A percentile compares a stretch with the other conserved stretches of the same genome.
Conservation (phyloP, 495 filamentous ascomycete genomes). For the Aspergillus haitiensis region DNA sequence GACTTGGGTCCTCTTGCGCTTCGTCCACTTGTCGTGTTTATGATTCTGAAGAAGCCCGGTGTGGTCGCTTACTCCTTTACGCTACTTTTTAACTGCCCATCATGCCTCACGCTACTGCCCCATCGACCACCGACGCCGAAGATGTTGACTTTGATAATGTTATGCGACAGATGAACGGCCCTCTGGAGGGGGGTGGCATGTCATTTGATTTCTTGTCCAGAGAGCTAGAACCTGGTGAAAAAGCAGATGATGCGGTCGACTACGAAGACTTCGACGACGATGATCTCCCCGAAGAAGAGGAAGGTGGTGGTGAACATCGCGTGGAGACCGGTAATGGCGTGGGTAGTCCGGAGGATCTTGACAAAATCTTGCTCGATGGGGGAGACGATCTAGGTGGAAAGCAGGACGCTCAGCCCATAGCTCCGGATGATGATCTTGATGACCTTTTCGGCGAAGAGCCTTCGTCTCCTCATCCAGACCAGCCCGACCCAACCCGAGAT, state of each 20-base stretch:
- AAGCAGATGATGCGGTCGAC: slow-evolving; percentile 79
- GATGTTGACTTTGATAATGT: slow-evolving; percentile 53
- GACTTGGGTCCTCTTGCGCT: not conserved
- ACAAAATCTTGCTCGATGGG: slow-evolving; percentile 25
- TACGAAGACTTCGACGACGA: slow-evolving; percentile 83
- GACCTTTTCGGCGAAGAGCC: slow-evolving; percentile 57
- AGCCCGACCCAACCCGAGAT: slow-evolving; percentile 42
- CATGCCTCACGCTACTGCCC: slow-evolving; percentile 54
- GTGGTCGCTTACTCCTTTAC: not conserved
- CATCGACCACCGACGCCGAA: slow-evolving; percentile 32
- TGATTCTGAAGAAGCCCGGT: not conserved
- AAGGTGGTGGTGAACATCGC: slow-evolving; percentile 26
- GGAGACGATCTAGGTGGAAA: slow-evolving; percentile 45
- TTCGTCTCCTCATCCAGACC: slow-evolving; percentile 40
- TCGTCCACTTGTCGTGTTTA: not conserved
- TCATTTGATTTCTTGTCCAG: slow-evolving; percentile 46
- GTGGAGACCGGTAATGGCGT: slow-evolving; percentile 11
- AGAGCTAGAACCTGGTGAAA: slow-evolving; percentile 64
- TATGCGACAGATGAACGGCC: slow-evolving; percentile 51
- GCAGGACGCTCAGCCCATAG: slow-evolving; percentile 32
- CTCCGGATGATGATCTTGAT: slow-evolving; percentile 46
- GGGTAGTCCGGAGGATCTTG: slow-evolving; percentile 18
- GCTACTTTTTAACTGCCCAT: slow-evolving; percentile 6
- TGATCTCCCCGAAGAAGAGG: slow-evolving; percentile 68
- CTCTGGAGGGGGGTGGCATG: slow-evolving; percentile 35